Conservation (phyloP, 108 stramenopile genomes). For the Cyclostephanos invisitatus region DNA sequence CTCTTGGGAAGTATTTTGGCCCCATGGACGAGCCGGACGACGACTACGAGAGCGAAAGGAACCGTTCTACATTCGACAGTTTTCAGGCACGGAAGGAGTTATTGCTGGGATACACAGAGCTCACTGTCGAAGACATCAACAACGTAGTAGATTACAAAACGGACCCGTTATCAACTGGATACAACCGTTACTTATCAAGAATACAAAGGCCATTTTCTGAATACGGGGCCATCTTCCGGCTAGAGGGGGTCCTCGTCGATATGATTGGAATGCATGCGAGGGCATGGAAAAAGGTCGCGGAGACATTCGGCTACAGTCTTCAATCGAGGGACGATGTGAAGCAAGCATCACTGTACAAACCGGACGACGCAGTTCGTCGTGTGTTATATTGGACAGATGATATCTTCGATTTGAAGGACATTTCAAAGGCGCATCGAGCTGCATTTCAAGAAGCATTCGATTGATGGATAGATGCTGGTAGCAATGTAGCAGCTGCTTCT, state of each 20-base stretch:
- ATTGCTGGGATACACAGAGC: slow-evolving; percentile 65
- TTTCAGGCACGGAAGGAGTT: slow-evolving; percentile 64
- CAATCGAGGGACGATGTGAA: slow-evolving; percentile 54
- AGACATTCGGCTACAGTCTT: slow-evolving; percentile 47
- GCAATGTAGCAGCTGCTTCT: slow-evolving; percentile 5
- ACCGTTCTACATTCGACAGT: slow-evolving; percentile 39
- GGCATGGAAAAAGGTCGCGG: slow-evolving; percentile 75
- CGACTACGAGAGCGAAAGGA: slow-evolving; percentile 56
- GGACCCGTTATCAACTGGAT: slow-evolving; percentile 59
- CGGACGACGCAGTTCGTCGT: slow-evolving; percentile 63
- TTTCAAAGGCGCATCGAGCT: slow-evolving; percentile 41
- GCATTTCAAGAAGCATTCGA: slow-evolving; percentile 59
- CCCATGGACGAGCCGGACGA: slow-evolving; percentile 45
- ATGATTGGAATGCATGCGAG: slow-evolving; percentile 63
- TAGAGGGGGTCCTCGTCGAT: slow-evolving; percentile 80
- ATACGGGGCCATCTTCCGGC: slow-evolving; percentile 76
- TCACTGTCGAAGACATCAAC: slow-evolving; percentile 63
- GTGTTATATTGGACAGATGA: slow-evolving; percentile 74
- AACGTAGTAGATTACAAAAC: slow-evolving; percentile 64
- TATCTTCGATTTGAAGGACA: slow-evolving; percentile 47
- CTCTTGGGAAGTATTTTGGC: slow-evolving; percentile 30
- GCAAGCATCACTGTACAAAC: slow-evolving; percentile 58
- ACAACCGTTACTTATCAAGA: slow-evolving; percentile 60
- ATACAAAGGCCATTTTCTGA: slow-evolving; percentile 76
- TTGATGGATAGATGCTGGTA: slow-evolving; percentile 48